Base-by-base conservation (phyloP, 2,329 filamentous ascomycete species). In the Fusarium pseudocircinatum region DNA sequence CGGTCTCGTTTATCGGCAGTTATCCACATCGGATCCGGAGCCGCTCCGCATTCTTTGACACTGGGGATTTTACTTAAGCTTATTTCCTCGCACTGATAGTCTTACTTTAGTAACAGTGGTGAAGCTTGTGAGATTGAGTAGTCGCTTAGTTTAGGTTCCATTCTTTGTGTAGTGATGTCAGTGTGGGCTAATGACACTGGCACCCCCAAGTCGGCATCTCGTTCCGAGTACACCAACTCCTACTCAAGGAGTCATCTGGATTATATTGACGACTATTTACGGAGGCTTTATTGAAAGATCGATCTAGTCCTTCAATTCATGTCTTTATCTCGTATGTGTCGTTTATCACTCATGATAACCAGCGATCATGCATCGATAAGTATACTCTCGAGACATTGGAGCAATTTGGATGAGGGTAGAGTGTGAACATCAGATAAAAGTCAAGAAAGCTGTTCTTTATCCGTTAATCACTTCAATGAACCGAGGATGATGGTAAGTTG, bases 371-470 rank as follows among this genome's bases (percentile, higher is more conserved):
- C 18, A 36, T 36, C 18, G 20, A 20, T 15, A 15, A 36, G 12
- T 20, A 20, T 22, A 22, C 18, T 52, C 32, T 9, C 7, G 2
- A 26, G n/a, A 20, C 6, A 39, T 2, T 10, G 24, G 16, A 7
- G 7, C 18, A 36, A 26, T 22, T 14, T 26, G 14, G 14, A 28
- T 39, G 34, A 28, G 20, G 34, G 34, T 37, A 37, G 10, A 4
- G 7, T 22, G 3, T 53, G 20, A 39, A 28, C 10, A 5, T 11
- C 20, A 11, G 24, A 22, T 39, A n/a, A 13, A 28, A 37, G 18
- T 12, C 24, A 22, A 1, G 1, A 13, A 10, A 28, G 5, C 20
- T 13, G 28, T 39, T 5, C 0, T 2, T 22, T 18, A 22, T 13
- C 4, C 1, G 24, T n/a, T 10, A 2, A 10, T 53, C 20, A n/a